Evolutionary conservation across 192 early-diverging fungal species (phyloP).

Genomic region (Coemansia sp.): DNA sequence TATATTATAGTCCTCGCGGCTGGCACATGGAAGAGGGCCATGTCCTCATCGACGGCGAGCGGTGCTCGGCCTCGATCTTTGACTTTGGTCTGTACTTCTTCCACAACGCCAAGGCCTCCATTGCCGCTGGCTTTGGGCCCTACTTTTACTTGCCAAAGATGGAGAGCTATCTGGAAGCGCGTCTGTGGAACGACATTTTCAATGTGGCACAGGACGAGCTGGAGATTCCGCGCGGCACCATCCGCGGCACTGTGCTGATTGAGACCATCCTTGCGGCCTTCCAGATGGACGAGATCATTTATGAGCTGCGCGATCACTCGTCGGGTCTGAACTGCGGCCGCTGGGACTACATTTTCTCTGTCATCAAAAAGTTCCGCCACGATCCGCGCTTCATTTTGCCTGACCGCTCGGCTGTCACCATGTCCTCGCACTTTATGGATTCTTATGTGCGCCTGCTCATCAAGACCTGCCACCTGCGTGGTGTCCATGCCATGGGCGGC

Average conservation of each 20-base stretch:
- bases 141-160: slow-evolving; percentile 99
- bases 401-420: slow-evolving; percentile 84
- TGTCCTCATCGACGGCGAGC: slow-evolving; percentile 85
- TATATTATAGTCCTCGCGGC: slow-evolving; percentile 71
- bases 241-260: slow-evolving; percentile 94
- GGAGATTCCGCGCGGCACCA: slow-evolving; percentile 86
- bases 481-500: slow-evolving; percentile 99
- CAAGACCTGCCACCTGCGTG: slow-evolving; percentile 96
- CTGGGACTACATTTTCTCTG: slow-evolving; percentile 99
- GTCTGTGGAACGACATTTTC: slow-evolving; percentile 98
- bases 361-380: slow-evolving; percentile 96
- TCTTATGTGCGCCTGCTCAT: slow-evolving; percentile 95
- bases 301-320: slow-evolving; percentile 97
- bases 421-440: slow-evolving; percentile 98
- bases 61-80: slow-evolving; percentile 92
- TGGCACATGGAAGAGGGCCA: slow-evolving; percentile 99
- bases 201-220: slow-evolving; percentile 90
- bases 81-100: slow-evolving; percentile 99
- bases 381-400: slow-evolving; percentile 83
- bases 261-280: slow-evolving; percentile 96
- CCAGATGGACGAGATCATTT: slow-evolving; percentile 99
- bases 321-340: slow-evolving; percentile 98
- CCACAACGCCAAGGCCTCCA: slow-evolving; percentile 87
- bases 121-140: slow-evolving; percentile 85
- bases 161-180: slow-evolving; percentile 95